These are phyloP conservation scores for Fusarium marasasianum DNA, from an alignment of 2,329 filamentous ascomycete species.

Conservation along the genomic window DNA sequence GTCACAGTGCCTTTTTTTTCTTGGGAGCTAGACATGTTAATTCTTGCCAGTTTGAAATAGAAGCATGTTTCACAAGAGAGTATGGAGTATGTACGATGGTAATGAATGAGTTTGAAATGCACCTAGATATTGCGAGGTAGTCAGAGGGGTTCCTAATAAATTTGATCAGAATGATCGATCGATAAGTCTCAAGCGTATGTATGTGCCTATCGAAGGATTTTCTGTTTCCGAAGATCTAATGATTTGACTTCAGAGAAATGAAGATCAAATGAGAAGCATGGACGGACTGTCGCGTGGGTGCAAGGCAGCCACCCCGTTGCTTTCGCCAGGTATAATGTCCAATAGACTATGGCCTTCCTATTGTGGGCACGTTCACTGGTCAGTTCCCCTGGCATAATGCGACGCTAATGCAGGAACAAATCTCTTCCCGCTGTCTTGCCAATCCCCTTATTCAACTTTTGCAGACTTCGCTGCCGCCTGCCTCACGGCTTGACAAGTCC, in stretches of 20 bases:
- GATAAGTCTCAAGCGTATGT: not conserved
- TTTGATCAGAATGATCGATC: constrained; percentile 4
- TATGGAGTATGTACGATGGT: not conserved
- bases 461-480: not conserved
- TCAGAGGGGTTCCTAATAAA: not conserved
- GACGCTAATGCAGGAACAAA: constrained; percentile 45
- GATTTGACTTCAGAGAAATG: not conserved
- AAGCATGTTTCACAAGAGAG: not conserved
- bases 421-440: constrained; percentile 29
- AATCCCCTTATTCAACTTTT: constrained; percentile 12
- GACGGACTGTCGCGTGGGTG: constrained; percentile 16
- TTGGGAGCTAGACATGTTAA: not conserved
- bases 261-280: constrained; percentile 12
- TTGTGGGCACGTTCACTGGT: constrained; percentile 11
- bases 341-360: constrained; percentile 20
- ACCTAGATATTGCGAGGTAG: not conserved
- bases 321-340: not conserved
- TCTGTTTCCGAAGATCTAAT: constrained; percentile 1
- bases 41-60: not conserved
- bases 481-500: not conserved
- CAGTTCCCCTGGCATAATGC: constrained; percentile 28
- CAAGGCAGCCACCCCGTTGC: constrained; percentile 6
- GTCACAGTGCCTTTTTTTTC: not conserved
- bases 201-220: not conserved
- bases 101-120: not conserved